Evolutionary conservation across 2,329 filamentous ascomycete genomes (phyloP).

Genomic region (Stagonosporopsis rhizophila): DNA sequence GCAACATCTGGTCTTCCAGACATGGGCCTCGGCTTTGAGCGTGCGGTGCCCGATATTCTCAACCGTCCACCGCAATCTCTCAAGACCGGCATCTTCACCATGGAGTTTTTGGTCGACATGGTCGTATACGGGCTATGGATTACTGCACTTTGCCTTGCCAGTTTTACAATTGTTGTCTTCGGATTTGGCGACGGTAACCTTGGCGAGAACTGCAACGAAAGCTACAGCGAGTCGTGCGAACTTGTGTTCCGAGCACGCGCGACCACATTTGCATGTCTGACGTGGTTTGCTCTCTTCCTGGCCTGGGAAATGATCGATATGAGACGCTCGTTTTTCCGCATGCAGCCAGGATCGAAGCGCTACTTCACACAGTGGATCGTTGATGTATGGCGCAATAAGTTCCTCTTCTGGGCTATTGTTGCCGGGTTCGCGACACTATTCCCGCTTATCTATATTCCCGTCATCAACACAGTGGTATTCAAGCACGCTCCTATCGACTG

Average conservation of each 20-base stretch:
- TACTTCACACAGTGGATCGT: constrained; percentile 65
- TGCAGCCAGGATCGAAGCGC: constrained; percentile 68
- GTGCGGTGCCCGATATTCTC: constrained; percentile 78
- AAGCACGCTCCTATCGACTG: constrained; percentile 70
- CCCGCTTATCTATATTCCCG: constrained; percentile 68
- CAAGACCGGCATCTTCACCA: constrained; percentile 49
- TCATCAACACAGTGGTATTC: constrained; percentile 70
- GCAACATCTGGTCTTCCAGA: constrained; percentile 81
- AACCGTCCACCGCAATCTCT: constrained; percentile 72
- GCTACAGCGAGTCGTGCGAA: constrained; percentile 41
- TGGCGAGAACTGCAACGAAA: constrained; percentile 46
- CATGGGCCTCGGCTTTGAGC: constrained; percentile 84
- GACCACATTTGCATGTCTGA: constrained; percentile 76
- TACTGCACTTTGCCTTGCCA: constrained; percentile 39
- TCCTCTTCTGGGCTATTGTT: constrained; percentile 59
- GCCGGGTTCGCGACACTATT: constrained; percentile 56
- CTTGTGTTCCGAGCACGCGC: constrained; percentile 64
- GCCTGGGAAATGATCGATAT: constrained; percentile 81
- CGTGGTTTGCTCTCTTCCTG: constrained; percentile 78
- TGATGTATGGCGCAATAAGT: constrained; percentile 75
- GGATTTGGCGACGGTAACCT: constrained; percentile 45
- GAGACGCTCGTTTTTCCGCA: constrained; percentile 76
- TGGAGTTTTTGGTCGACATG: constrained; percentile 50
- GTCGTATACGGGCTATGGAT: constrained; percentile 50
- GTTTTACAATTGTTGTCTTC: constrained; percentile 47